These are phyloP conservation scores for Tranzscheliella williamsii DNA, from an alignment of 1,284 basidiomycete species.

Conservation along the genomic window DNA sequence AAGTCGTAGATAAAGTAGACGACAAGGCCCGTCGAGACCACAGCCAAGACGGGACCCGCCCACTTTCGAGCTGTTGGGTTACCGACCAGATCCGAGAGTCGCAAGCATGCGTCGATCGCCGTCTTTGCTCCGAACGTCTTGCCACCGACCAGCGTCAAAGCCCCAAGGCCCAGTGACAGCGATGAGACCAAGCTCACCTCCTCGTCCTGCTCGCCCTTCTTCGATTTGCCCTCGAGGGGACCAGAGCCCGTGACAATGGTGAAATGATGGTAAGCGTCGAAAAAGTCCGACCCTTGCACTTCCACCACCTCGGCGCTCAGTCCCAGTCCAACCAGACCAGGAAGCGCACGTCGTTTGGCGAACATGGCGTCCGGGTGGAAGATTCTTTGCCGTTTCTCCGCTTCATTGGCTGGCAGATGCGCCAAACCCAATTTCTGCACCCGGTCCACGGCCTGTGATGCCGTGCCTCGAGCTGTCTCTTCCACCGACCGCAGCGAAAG, in stretches of 20 bases:
- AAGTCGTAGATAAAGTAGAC: constrained; percentile 86
- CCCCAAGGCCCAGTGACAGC: constrained; percentile 66
- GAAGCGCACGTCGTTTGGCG: constrained; percentile 65
- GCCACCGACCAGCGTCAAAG: constrained; percentile 82
- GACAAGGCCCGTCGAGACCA: constrained; percentile 72
- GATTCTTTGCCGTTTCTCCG: constrained; percentile 65
- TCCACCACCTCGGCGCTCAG: constrained; percentile 52
- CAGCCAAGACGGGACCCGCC: constrained; percentile 82
- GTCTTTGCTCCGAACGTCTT: constrained; percentile 71
- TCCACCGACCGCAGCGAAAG: constrained; percentile 79
- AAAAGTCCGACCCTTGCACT: constrained; percentile 72
- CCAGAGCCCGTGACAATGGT: constrained; percentile 42
- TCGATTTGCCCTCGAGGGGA: constrained; percentile 46
- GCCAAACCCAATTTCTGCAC: constrained; percentile 71
- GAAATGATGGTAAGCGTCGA: constrained; percentile 75
- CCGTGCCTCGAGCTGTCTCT: constrained; percentile 76
- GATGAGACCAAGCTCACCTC: constrained; percentile 38
- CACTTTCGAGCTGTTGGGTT: constrained; percentile 83
- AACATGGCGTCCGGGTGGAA: constrained; percentile 99
- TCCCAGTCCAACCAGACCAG: constrained; percentile 49
- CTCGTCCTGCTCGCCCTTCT: constrained; percentile 63
- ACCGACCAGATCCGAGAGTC: constrained; percentile 69
- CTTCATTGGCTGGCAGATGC: constrained; percentile 70
- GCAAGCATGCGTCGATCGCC: constrained; percentile 51
- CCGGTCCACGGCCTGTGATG: constrained; percentile 74